Evolutionary conservation across 129 eudicot species (phyloP), one percentile per base, ranked within the genome.

Genomic region (Tanacetum coccineum): DNA sequence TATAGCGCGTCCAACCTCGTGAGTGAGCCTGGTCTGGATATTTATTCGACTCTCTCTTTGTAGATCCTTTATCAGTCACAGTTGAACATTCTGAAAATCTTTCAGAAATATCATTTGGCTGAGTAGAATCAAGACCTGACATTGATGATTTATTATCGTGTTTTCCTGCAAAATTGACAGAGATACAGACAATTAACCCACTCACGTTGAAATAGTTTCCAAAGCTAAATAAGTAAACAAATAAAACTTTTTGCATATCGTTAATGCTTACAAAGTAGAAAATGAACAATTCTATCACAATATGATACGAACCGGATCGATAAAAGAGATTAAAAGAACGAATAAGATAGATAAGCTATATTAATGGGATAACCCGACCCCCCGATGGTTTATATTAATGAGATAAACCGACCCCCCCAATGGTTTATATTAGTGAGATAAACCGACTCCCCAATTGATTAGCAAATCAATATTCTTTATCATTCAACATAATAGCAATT

Each of bases 111-210:
- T 53, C 68, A 70, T 75, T 70, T 15, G 39, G 56, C 9, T 25
- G 49, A 55, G 71, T 8, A 60, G 52, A 17, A 42, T 52, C 62
- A 17, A 15, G 28, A 69, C 21, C 49, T 51, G 77, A 64, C 10
- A 39, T 59, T 11, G 75, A 70, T 42, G 68, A 42, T 19, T 56
- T 61, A 3, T 15, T 46, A 3, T 22, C 15, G 19, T 13, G 19
- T 58, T 79, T 82, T 26, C 55, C 84, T 75, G 68, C 65, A 57
- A 28, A n/a, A 59, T 68, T 22, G 7, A 50, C 51, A 51, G 18
- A 26, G 32, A 9, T 1, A 52, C 6, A 25, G 66, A 73, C 15
- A 15, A 13, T 64, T 19, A 40, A 17, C n/a, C 14, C 66, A 25
- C 15, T 14, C 45, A 7, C 51, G 20, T 63, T 2, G 12, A 62